Percentiles rank a stretch among this genome's conserved stretches.
These are phyloP conservation scores for Geranomyces michiganensis DNA, from an alignment of 192 early-diverging fungal species.

Conservation along the genomic window DNA sequence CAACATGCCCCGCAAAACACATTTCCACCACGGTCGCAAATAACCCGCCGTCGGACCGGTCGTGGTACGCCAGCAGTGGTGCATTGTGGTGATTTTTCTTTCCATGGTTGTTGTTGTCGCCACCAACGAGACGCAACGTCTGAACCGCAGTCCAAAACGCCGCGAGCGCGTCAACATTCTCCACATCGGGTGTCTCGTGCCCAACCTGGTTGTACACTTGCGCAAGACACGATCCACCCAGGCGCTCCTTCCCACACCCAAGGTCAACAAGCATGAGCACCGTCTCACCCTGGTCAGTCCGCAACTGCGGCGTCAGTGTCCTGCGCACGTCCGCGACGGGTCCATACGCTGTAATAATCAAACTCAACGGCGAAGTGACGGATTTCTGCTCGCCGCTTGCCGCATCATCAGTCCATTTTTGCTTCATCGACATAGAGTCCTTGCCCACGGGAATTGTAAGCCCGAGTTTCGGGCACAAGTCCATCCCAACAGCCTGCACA, in stretches of 20 bases:
- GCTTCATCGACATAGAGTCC: slow-evolving; percentile 99
- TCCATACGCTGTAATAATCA: slow-evolving; percentile 92
- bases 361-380: slow-evolving; percentile 88
- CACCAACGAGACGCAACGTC: not conserved
- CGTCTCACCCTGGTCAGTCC: slow-evolving; percentile 46
- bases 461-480: slow-evolving; percentile 89
- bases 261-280: slow-evolving; percentile 86
- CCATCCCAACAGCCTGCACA: slow-evolving; percentile 89
- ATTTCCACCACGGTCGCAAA: slow-evolving; percentile 92
- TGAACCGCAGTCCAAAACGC: slow-evolving; percentile 82
- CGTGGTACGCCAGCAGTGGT: slow-evolving; percentile 92
- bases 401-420: slow-evolving; percentile 79
- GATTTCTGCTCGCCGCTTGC: slow-evolving; percentile 45
- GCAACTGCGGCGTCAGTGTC: slow-evolving; percentile 89
- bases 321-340: slow-evolving; percentile 82
- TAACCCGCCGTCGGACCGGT: slow-evolving; percentile 97
- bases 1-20: slow-evolving; percentile 93
- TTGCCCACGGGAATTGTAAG: slow-evolving; percentile 98
- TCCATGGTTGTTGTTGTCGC: no score
- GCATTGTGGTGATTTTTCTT: slow-evolving; percentile 48
- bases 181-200: slow-evolving; percentile 83
- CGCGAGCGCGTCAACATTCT: slow-evolving; percentile 66
- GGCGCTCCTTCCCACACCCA: slow-evolving; percentile 76
- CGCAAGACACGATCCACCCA: slow-evolving; percentile 93
- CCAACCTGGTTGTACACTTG: slow-evolving; percentile 92